phyloP scores from a whole-genome alignment of 305 asterid genomes.

The Rubia tinctorum region DNA sequence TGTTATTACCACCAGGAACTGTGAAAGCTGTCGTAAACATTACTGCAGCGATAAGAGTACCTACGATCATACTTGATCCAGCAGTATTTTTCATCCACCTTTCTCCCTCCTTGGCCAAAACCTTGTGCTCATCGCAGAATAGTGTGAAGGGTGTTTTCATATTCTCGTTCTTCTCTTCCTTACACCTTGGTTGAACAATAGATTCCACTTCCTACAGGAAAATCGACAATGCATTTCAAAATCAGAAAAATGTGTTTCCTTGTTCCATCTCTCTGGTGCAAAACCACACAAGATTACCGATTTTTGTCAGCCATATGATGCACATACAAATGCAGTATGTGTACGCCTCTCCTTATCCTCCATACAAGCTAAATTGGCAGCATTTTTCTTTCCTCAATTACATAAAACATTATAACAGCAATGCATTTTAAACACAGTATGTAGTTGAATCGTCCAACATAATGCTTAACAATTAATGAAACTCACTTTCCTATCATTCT shows the following conservation, averaged over 20 bases:
- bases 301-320: background rate
- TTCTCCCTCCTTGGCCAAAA: slow-evolving; percentile 34
- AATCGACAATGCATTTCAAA: background rate
- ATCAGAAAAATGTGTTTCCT: background rate
- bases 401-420: background rate
- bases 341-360: too few relatives aligned
- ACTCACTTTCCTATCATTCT: background rate
- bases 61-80: slow-evolving; percentile 43
- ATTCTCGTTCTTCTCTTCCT: slow-evolving; percentile 29
- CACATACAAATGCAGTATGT: too few relatives aligned
- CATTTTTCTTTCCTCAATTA: background rate
- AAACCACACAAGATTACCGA: background rate
- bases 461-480: background rate
- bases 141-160: slow-evolving; percentile 29
- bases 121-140: slow-evolving; percentile 35
- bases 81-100: slow-evolving; percentile 54
- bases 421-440: too few relatives aligned
- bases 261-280: background rate
- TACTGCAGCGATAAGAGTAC: slow-evolving; percentile 43
- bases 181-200: slow-evolving; percentile 31
- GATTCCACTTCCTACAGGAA: slow-evolving; percentile 32
- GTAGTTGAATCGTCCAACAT: too few relatives aligned
- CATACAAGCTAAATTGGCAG: background rate
- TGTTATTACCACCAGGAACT: slow-evolving; percentile 44
- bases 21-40: slow-evolving; percentile 50